phyloP scores from a whole-genome alignment of 495 filamentous ascomycete genomes.

The Sphaerosporella brunnea region DNA sequence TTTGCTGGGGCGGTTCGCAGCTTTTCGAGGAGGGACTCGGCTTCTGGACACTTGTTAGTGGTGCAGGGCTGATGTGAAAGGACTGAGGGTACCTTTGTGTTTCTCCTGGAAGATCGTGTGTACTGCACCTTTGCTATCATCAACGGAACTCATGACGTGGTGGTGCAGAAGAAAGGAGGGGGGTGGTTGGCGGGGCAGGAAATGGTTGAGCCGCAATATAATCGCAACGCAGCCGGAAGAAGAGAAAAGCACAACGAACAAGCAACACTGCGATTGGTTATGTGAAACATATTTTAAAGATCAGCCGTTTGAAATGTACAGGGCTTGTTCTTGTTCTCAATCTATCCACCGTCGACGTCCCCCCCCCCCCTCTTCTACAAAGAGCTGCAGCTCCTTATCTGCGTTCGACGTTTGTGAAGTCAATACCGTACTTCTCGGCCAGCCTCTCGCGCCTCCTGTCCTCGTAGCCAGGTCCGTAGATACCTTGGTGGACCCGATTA shows the following conservation, averaged over 20 bases:
- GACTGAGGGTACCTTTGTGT: background rate
- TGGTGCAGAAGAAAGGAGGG: background rate
- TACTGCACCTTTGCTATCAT: slow-evolving; percentile 1
- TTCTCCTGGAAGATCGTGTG: background rate
- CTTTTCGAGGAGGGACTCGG: slow-evolving; percentile 13
- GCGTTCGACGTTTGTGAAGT: slow-evolving; percentile 40
- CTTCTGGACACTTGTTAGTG: slow-evolving; percentile 7
- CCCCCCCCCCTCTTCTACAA: no score
- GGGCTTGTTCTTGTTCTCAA: no score
- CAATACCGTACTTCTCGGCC: slow-evolving; percentile 79
- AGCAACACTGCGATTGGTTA: background rate
- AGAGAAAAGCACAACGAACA: background rate
- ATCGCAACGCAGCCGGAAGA: background rate
- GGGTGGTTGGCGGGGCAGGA: background rate
- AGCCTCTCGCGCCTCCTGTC: slow-evolving; percentile 70
- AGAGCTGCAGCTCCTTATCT: no score
- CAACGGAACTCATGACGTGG: background rate
- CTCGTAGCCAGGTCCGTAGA: slow-evolving; percentile 67
- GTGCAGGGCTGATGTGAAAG: background rate
- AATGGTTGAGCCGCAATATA: background rate
- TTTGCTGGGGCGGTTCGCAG: slow-evolving; percentile 4
- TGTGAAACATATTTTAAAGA: background rate
- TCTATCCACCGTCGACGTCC: no score
- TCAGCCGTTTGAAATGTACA: background rate
- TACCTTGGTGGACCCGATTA: slow-evolving; percentile 38